phyloP scores from a whole-genome alignment of 768 basidiomycete genomes.

The Serendipita indica region DNA sequence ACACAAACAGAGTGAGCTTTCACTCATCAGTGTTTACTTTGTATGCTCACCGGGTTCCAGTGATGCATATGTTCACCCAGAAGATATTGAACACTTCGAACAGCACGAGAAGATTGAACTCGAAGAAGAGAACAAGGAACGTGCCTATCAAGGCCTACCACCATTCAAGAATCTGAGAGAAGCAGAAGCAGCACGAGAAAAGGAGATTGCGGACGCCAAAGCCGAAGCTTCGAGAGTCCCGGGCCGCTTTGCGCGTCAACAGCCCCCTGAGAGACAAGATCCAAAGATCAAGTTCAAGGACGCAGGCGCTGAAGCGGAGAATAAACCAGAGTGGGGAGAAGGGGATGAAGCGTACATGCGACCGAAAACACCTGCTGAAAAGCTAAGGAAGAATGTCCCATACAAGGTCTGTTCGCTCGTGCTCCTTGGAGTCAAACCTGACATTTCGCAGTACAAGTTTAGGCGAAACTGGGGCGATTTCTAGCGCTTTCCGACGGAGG shows the following conservation, averaged over 20 bases:
- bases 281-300: conserved; percentile 45
- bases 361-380: conserved; percentile 61
- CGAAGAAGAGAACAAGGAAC: conserved; percentile 71
- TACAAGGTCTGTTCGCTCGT: conserved; percentile 51
- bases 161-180: conserved; percentile 39
- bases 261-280: conserved; percentile 57
- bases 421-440: not conserved
- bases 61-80: conserved; percentile 84
- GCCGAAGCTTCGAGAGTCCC: conserved; percentile 19
- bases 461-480: conserved; percentile 79
- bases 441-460: conserved; percentile 64
- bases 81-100: conserved; percentile 84
- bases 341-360: conserved; percentile 56
- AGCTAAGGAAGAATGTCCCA: conserved; percentile 67
- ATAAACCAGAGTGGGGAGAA: conserved; percentile 53
- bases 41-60: not conserved
- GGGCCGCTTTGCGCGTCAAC: conserved; percentile 31
- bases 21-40: not conserved
- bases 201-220: conserved; percentile 28
- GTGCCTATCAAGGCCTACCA: conserved; percentile 66
- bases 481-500: conserved; percentile 25
- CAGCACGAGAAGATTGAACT: conserved; percentile 77
- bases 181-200: conserved; percentile 22
- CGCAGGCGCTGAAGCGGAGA: conserved; percentile 37
- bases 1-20: conserved; percentile 67